Percentiles rank a stretch among this genome's conserved stretches.
phyloP scores from a whole-genome alignment of 805 yeast species.

The Kodamaea kaohsiungensis region DNA sequence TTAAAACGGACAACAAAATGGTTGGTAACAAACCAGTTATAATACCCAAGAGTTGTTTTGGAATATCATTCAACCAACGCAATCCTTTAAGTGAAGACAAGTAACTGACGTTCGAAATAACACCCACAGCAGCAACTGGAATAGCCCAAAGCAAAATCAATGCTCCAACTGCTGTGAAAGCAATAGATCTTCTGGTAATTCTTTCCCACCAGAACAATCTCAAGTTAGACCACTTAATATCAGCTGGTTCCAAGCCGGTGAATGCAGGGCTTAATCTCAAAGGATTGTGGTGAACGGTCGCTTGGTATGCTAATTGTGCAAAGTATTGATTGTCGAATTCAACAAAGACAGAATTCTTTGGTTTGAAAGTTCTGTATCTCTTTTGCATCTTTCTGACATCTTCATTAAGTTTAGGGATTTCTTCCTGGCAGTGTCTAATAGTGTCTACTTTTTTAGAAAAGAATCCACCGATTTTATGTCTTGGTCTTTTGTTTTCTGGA shows the following conservation, averaged over 20 bases:
- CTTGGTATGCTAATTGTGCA: conserved; percentile 73
- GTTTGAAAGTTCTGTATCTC: conserved; percentile 45
- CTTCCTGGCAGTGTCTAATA: conserved; percentile 55
- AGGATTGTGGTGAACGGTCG: conserved; percentile 65
- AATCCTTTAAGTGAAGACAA: conserved; percentile 77
- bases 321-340: conserved; percentile 75
- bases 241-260: conserved; percentile 63
- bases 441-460: conserved; percentile 59
- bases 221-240: conserved; percentile 71
- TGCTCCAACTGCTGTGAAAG: conserved; percentile 55
- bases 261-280: conserved; percentile 59
- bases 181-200: conserved; percentile 51
- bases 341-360: conserved; percentile 80
- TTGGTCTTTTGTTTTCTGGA: conserved; percentile 70
- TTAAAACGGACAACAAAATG: conserved; percentile 73
- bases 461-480: conserved; percentile 49
- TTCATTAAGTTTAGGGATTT: conserved; percentile 55
- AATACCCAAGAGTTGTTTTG: conserved; percentile 69
- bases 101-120: conserved; percentile 80
- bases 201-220: conserved; percentile 82
- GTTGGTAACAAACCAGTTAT: conserved; percentile 89
- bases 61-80: conserved; percentile 73
- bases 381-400: conserved; percentile 60
- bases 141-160: conserved; percentile 68
- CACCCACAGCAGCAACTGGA: conserved; percentile 97